These are phyloP conservation scores for Boechera stricta DNA, from an alignment of 345 rosid species.

Conservation along the genomic window DNA sequence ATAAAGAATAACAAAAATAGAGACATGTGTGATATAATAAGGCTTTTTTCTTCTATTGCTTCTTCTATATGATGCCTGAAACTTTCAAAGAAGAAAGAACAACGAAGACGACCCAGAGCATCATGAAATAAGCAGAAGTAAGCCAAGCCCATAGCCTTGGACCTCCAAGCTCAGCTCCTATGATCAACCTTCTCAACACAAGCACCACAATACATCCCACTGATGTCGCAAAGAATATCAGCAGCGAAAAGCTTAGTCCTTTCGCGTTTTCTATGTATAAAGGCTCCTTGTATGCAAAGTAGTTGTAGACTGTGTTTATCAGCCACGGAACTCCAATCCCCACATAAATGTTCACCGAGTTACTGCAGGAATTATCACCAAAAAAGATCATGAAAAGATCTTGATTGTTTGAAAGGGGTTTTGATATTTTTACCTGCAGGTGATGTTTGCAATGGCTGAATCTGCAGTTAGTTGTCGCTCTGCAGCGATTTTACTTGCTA, in stretches of 20 bases:
- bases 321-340: slow-evolving; percentile 98
- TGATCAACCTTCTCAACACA: slow-evolving; percentile 68
- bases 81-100: slow-evolving; percentile 78
- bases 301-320: slow-evolving; percentile 84
- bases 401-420: background rate
- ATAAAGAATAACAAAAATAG: background rate
- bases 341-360: slow-evolving; percentile 89
- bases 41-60: slow-evolving; percentile 3
- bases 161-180: slow-evolving; percentile 93
- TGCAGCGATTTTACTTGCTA: slow-evolving; percentile 96
- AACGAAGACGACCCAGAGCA: slow-evolving; percentile 80
- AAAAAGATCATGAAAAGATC: slow-evolving; percentile 11
- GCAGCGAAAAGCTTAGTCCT: slow-evolving; percentile 84
- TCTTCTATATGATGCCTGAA: slow-evolving; percentile 60
- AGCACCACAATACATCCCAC: slow-evolving; percentile 78
- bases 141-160: slow-evolving; percentile 89
- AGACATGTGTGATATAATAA: background rate
- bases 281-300: slow-evolving; percentile 69
- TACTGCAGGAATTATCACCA: slow-evolving; percentile 53
- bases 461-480: slow-evolving; percentile 93
- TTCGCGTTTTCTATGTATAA: slow-evolving; percentile 61
- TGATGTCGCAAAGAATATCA: slow-evolving; percentile 81
- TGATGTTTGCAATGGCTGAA: slow-evolving; percentile 97
- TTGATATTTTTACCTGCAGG: slow-evolving; percentile 68
- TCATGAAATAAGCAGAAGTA: slow-evolving; percentile 66